Evolutionary conservation across 208 protist genomes (phyloP).

Genomic region (Trypanosoma melophagium): DNA sequence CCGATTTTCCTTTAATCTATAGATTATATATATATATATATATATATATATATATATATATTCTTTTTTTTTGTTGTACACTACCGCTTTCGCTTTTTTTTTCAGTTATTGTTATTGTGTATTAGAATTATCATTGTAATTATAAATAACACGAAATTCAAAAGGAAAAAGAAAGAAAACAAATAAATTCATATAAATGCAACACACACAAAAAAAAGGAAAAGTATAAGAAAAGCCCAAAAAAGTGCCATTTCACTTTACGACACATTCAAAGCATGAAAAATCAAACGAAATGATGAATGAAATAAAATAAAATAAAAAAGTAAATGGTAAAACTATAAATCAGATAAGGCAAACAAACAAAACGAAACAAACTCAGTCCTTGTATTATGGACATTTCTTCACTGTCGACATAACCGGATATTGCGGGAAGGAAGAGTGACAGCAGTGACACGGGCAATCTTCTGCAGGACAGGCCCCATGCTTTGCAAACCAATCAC

Average conservation of each 20-base stretch:
- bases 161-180: too few species aligned
- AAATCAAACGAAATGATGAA: neutral
- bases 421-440: neutral
- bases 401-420: neutral
- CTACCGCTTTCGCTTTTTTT: too few species aligned
- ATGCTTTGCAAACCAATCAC: slow-evolving; percentile 87
- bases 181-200: too few species aligned
- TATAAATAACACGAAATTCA: too few species aligned
- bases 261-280: neutral
- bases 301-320: neutral
- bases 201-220: too few species aligned
- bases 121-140: too few species aligned
- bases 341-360: neutral
- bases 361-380: neutral
- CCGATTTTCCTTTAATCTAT: neutral
- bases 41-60: neutral
- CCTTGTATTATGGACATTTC: neutral
- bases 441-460: slow-evolving; percentile 70
- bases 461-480: slow-evolving; percentile 80
- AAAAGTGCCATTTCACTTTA: too few species aligned
- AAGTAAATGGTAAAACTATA: neutral
- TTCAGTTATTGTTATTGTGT: neutral
- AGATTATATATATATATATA: slow-evolving; percentile 6
- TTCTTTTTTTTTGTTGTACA: too few species aligned
- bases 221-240: too few species aligned